These are phyloP conservation scores for Spathaspora sp. DNA, from an alignment of 1,139 yeast genomes.

Conservation along the genomic window DNA sequence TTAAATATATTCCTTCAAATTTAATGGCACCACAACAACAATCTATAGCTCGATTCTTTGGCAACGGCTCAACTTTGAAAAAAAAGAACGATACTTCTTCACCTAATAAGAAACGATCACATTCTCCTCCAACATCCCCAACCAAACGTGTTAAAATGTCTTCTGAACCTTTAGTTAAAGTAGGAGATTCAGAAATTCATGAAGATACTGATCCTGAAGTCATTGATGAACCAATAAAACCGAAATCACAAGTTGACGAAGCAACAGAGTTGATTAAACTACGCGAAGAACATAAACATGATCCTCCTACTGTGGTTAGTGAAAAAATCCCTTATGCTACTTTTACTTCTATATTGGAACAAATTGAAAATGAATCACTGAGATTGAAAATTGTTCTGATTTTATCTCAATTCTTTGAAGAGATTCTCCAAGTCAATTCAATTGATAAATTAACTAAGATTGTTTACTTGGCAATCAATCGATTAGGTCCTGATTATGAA, in stretches of 20 bases:
- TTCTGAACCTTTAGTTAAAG: background rate
- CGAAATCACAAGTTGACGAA: constrained; percentile 14
- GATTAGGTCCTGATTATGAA: constrained; percentile 94
- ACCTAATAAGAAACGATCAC: constrained; percentile 3
- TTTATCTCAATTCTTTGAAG: constrained; percentile 68
- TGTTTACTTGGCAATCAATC: constrained; percentile 80
- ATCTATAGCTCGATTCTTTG: constrained; percentile 35
- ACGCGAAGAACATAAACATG: constrained; percentile 20
- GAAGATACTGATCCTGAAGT: constrained; percentile 9
- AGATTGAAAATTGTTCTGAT: constrained; percentile 76
- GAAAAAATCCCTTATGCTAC: constrained; percentile 57
- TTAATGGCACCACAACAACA: constrained; percentile 35
- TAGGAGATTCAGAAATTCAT: constrained; percentile 4
- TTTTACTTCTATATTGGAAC: constrained; percentile 68
- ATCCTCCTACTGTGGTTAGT: constrained; percentile 14
- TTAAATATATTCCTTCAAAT: constrained; percentile 9
- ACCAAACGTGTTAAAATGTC: constrained; percentile 5
- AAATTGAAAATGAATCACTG: constrained; percentile 75
- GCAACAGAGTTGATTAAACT: constrained; percentile 26
- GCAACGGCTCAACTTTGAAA: constrained; percentile 15
- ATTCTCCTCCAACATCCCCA: constrained; percentile 9
- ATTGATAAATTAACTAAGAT: constrained; percentile 65
- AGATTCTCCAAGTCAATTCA: constrained; percentile 53
- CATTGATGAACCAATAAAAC: constrained; percentile 8
- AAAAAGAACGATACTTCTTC: background rate